A percentile compares a stretch with the other conserved stretches of the same genome.
Conservation (phyloP, 257 asterid species). For the Lithospermum erythrorhizon region DNA sequence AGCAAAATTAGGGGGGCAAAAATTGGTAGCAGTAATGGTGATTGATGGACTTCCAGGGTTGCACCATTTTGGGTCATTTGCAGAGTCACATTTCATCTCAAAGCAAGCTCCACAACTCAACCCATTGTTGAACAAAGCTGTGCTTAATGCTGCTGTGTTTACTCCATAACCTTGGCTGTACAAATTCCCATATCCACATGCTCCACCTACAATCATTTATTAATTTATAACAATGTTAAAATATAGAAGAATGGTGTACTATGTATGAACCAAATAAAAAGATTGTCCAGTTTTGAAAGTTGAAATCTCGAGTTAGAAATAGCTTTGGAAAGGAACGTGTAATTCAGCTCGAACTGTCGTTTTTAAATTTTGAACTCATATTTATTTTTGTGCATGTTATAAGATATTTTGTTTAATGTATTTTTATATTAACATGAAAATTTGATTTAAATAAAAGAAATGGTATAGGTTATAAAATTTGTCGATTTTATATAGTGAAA, state of each 20-base stretch:
- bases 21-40: slow-evolving; percentile 60
- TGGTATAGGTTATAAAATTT: no score
- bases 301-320: no score
- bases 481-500: no score
- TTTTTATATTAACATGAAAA: no score
- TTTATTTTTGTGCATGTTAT: no score
- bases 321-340: no score
- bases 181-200: slow-evolving; percentile 70
- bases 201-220: slow-evolving; percentile 32
- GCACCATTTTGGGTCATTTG: slow-evolving; percentile 41
- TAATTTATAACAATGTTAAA: background rate
- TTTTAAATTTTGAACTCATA: no score
- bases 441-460: no score
- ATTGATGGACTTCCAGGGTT: slow-evolving; percentile 60
- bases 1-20: slow-evolving; percentile 71
- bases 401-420: no score
- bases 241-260: background rate
- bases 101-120: slow-evolving; percentile 79
- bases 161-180: slow-evolving; percentile 88
- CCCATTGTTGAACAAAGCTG: slow-evolving; percentile 65
- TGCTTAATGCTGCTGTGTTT: slow-evolving; percentile 65
- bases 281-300: background rate
- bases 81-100: slow-evolving; percentile 52
- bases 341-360: no score
- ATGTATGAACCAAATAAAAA: no score